Evolutionary conservation across 2,329 filamentous ascomycete genomes (phyloP), one percentile per base, ranked within the genome.

Genomic region (Trichoderma sp.): DNA sequence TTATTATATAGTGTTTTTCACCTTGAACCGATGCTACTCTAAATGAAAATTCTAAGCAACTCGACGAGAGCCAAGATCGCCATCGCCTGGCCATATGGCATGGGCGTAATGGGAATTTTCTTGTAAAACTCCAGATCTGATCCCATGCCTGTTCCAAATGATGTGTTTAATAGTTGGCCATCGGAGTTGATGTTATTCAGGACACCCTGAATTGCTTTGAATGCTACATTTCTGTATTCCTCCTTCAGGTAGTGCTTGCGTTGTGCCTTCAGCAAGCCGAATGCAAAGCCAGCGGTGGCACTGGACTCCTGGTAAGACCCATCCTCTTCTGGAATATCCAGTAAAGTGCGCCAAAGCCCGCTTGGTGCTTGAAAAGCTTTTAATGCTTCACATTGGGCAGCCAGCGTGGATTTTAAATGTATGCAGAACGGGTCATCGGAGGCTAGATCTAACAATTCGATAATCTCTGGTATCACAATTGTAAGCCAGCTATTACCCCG

Each of bases 401-500:
- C 16, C 9, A 72, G 31, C 2, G 38, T 64, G 21, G 59, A 53
- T 35, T 72, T 72, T 16, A 72, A n/a, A 33, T 72, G 27, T 29
- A 45, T 21, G 31, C 41, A 53, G 11, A 72, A 35, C 1, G 69
- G 59, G 50, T 72, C 69, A 18, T 72, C 29, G 16, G 59, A 50
- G 31, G 59, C 27, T n/a, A 72, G 35, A 35, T 64, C n/a, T 41
- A 72, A 21, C 18, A 72, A 27, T 53, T 72, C 69, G 24, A 72
- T 63, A n/a, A 72, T 53, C 9, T 72, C 69, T 18, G 69, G 69
- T 53, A 64, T 53, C 14, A 11, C 69, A 33, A 72, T 72, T 11
- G 69, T 72, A 41, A 72, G 69, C 69, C 69, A 72, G 59, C 69
- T 72, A 27, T 72, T 72, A 12, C 69, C 69, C 8, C 69, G 69